A percentile compares a stretch with the other conserved stretches of the same genome.
Evolutionary conservation across 768 basidiomycete genomes (phyloP).

Genomic region (Terana coerulea): DNA sequence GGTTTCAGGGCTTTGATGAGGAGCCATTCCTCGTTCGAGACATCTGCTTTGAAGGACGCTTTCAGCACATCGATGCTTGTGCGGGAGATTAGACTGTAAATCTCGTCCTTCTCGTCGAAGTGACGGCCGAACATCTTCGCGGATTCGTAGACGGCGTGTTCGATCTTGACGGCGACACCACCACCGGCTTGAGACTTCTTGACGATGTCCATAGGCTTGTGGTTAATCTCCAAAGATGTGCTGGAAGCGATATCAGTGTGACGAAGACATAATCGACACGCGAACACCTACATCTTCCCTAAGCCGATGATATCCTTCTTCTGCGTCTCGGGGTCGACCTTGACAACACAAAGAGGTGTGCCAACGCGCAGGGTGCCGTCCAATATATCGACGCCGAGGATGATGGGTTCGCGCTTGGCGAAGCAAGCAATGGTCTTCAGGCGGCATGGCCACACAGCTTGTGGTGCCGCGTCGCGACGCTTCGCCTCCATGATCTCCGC

Average conservation of each 20-base stretch:
- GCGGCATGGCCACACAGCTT: slow-evolving; percentile 95
- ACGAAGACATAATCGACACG: neutral
- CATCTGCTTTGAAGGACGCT: slow-evolving; percentile 82
- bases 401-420: slow-evolving; percentile 96
- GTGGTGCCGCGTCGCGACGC: slow-evolving; percentile 85
- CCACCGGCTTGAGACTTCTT: slow-evolving; percentile 94
- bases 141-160: slow-evolving; percentile 93
- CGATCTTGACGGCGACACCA: slow-evolving; percentile 98
- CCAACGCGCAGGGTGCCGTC: slow-evolving; percentile 90
- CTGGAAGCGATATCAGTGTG: slow-evolving; percentile 36
- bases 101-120: slow-evolving; percentile 93
- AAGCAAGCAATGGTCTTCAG: slow-evolving; percentile 93
- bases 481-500: slow-evolving; percentile 90
- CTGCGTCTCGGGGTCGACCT: slow-evolving; percentile 79
- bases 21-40: slow-evolving; percentile 88
- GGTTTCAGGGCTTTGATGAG: slow-evolving; percentile 86
- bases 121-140: slow-evolving; percentile 96
- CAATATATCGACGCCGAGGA: slow-evolving; percentile 93
- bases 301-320: slow-evolving; percentile 90
- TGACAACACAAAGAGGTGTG: slow-evolving; percentile 94
- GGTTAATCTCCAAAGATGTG: slow-evolving; percentile 96
- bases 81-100: slow-evolving; percentile 86
- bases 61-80: slow-evolving; percentile 96
- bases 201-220: slow-evolving; percentile 81
- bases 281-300: slow-evolving; percentile 79